Percentiles rank a stretch among this genome's conserved stretches.
Conservation (phyloP, 2,329 filamentous ascomycete genomes). For the Paracoccidioides brasiliensis region DNA sequence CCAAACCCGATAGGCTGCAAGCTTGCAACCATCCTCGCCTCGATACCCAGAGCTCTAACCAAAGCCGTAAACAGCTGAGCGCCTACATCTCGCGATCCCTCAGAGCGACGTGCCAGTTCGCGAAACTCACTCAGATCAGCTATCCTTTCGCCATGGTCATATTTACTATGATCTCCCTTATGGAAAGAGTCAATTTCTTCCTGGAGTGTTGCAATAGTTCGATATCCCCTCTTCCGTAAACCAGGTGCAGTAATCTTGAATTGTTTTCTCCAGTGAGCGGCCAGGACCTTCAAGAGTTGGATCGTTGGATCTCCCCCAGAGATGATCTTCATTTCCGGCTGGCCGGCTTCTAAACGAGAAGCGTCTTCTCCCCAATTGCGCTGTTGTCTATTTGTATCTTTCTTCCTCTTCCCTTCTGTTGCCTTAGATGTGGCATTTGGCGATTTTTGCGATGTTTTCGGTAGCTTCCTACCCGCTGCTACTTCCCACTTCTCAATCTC, state of each 20-base stretch:
- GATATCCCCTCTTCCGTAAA: conserved; percentile 80
- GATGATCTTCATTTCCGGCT: conserved; percentile 69
- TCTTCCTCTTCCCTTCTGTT: conserved; percentile 28
- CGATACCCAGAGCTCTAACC: conserved; percentile 64
- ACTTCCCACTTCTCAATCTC: conserved; percentile 62
- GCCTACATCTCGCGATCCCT: conserved; percentile 76
- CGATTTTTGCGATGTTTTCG: conserved; percentile 25
- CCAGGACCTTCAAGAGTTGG: conserved; percentile 60
- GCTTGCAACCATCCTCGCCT: conserved; percentile 70
- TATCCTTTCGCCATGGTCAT: conserved; percentile 65
- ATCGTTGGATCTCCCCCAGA: conserved; percentile 69
- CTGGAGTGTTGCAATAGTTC: conserved; percentile 60
- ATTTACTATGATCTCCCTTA: conserved; percentile 47
- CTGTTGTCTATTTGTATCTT: conserved; percentile 17
- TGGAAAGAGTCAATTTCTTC: conserved; percentile 59
- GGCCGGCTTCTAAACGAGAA: conserved; percentile 53
- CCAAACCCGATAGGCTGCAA: conserved; percentile 81
- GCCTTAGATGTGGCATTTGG: conserved; percentile 29
- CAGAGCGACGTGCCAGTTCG: conserved; percentile 51
- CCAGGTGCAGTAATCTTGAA: conserved; percentile 68
- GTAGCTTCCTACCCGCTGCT: conserved; percentile 49
- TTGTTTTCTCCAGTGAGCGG: conserved; percentile 75
- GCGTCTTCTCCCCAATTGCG: conserved; percentile 64
- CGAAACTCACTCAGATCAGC: conserved; percentile 55
- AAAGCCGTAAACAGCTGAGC: conserved; percentile 83